phyloP scores from a whole-genome alignment of 495 filamentous ascomycete genomes.

The Bombardia bombarda region DNA sequence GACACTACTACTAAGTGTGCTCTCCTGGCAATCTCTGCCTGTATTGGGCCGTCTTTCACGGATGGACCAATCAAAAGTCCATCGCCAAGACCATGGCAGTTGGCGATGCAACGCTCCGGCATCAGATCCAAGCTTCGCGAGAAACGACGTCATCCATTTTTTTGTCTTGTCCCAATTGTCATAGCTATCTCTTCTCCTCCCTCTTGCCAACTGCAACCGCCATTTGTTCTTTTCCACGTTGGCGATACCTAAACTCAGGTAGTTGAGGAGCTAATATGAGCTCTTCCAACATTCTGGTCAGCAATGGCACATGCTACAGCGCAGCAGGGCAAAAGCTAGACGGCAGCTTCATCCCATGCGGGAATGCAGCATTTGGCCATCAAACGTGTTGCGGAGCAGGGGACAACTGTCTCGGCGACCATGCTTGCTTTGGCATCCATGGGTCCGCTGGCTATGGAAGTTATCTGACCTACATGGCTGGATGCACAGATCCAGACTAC shows the following conservation, averaged over 20 bases:
- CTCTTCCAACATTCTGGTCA: constrained; percentile 14
- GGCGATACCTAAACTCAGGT: too few species aligned
- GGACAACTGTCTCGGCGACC: constrained; percentile 17
- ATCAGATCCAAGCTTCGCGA: background rate
- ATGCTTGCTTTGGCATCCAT: constrained; percentile 16
- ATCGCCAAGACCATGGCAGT: background rate
- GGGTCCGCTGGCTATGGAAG: constrained; percentile 17
- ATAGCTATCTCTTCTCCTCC: background rate
- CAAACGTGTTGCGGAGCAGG: constrained; percentile 17
- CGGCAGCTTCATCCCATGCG: constrained; percentile 19
- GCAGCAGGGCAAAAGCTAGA: constrained; percentile 14
- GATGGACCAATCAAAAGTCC: background rate
- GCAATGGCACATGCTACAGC: constrained; percentile 21
- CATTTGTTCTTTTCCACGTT: background rate
- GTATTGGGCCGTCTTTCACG: too few species aligned
- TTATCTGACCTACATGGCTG: constrained; percentile 17
- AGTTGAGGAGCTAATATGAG: background rate
- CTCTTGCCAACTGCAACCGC: background rate
- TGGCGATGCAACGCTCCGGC: background rate
- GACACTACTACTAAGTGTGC: too few species aligned
- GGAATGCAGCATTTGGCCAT: constrained; percentile 17
- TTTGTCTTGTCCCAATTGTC: background rate
- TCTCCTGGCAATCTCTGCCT: too few species aligned
- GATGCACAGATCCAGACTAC: constrained; percentile 19
- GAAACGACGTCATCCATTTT: background rate